Evolutionary conservation across 2,329 filamentous ascomycete species (phyloP), one percentile per base, ranked within the genome.

Genomic region (Fusarium dlaminii): DNA sequence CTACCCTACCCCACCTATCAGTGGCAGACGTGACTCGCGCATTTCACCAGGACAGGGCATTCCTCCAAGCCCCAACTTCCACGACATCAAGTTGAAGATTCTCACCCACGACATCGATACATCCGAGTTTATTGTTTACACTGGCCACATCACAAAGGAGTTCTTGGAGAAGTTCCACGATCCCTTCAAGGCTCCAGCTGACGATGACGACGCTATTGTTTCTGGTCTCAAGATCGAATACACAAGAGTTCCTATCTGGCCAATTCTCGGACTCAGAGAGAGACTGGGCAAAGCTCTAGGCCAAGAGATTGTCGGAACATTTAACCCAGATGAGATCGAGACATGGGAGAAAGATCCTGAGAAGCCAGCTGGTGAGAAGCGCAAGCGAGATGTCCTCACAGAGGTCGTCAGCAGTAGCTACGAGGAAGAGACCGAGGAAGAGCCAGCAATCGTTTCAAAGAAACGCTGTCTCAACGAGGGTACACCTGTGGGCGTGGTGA

Each of bases 261-360:
- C 89, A 0, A 83, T 89, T 11, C 76, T 88, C 1, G 88, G 88
- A 8, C 82, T 90, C 12, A 86, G 86, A 66, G 88, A 90, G 77
- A 85, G 89, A 11, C 81, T 90, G 1, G 87, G 87, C 43, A 84
- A 84, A 70, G 88, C 87, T 7, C 80, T 90, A 1, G 88, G 88
- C 13, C 78, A 80, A 24, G 87, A 89, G 8, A 73, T 89, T 18
- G 85, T 88, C 8, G 87, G 87, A 2, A 56, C 67, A 5, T 82
- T 85, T 55, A 81, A 86, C 57, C 66, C 76, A 2, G 77, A 81
- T 12, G 77, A 80, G 22, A 85, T 89, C 56, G 85, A 87, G 63
- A 86, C 84, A 3, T 88, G 84, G 82, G 83, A 85, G 58, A 78
- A 80, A 10, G 81, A 83, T 4, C 75, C 77, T 13, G 83, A 86